A percentile compares a stretch with the other conserved stretches of the same genome.
Conservation (phyloP, 1,139 yeast species). For the Saccharomyces hybrid region DNA sequence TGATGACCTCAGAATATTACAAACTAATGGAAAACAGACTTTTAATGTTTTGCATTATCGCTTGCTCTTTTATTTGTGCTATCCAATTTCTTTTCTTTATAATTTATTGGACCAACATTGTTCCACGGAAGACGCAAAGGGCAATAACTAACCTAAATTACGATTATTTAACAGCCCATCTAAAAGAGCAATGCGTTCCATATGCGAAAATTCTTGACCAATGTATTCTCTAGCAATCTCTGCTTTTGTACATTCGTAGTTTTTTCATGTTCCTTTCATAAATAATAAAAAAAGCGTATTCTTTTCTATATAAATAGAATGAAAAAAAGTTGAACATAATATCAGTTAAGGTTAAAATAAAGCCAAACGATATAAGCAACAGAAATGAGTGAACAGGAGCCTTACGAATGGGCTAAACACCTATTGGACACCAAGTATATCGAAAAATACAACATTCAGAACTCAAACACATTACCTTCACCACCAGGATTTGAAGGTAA, state of each 20-base stretch:
- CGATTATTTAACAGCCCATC: not conserved
- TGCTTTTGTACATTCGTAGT: not conserved
- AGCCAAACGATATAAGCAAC: not conserved
- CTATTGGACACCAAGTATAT: conserved; percentile 11
- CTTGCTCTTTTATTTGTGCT: not conserved
- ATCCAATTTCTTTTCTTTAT: not conserved
- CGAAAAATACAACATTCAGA: conserved; percentile 6
- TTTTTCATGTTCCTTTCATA: not conserved
- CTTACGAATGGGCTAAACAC: conserved; percentile 19
- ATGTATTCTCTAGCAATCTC: not conserved
- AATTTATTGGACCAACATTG: not conserved
- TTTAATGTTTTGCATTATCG: not conserved
- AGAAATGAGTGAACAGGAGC: conserved; percentile 2
- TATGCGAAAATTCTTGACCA: not conserved
- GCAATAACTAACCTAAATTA: not conserved
- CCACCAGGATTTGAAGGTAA: conserved; percentile 21
- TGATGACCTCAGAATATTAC: not conserved
- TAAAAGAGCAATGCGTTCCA: not conserved
- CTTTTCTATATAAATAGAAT: not conserved
- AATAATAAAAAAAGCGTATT: not conserved
- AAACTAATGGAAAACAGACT: not conserved
- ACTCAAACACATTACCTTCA: conserved; percentile 14
- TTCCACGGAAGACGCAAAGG: not conserved
- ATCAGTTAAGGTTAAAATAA: not conserved
- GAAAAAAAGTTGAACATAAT: not conserved